Conservation (phyloP, 2,329 filamentous ascomycete genomes). For the Graphilbum ipis-grandicollis region DNA sequence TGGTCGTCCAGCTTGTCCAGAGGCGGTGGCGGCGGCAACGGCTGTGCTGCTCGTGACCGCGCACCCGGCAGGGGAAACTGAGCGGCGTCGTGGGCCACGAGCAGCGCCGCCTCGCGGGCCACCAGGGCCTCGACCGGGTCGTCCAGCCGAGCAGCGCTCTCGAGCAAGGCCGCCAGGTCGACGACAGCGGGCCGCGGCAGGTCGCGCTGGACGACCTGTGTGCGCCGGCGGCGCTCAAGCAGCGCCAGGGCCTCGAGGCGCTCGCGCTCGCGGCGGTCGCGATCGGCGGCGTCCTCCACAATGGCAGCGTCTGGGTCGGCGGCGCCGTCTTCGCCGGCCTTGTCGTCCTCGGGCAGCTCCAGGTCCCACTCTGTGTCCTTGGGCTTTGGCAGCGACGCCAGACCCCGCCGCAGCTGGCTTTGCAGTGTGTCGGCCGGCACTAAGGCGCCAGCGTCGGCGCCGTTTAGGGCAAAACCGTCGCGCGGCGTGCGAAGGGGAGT, state of each 20-base stretch:
- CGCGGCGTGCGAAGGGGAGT: conserved; percentile 59
- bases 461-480: conserved; percentile 72
- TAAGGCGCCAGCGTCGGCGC: too few species aligned
- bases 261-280: conserved; percentile 62
- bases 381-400: conserved; percentile 77
- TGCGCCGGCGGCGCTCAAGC: conserved; percentile 66
- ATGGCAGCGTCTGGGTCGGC: conserved; percentile 30
- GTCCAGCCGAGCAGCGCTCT: conserved; percentile 38
- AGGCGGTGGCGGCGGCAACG: conserved; percentile 29
- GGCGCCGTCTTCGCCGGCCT: conserved; percentile 37
- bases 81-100: conserved; percentile 69
- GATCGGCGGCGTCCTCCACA: conserved; percentile 49
- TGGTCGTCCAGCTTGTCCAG: conserved; percentile 53
- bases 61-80: conserved; percentile 48
- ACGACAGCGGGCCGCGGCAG: conserved; percentile 62
- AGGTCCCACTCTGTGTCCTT: conserved; percentile 92
- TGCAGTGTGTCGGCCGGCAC: conserved; percentile 25
- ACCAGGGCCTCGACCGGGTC: conserved; percentile 54
- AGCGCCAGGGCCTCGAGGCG: conserved; percentile 49
- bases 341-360: conserved; percentile 66
- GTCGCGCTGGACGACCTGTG: conserved; percentile 75
- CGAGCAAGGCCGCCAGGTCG: conserved; percentile 51
- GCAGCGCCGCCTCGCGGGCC: conserved; percentile 56
- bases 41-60: conserved; percentile 42
- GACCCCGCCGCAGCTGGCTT: conserved; percentile 49